Evolutionary conservation across 108 stramenopile genomes (phyloP).

Genomic region (Parietichytrium sp.): DNA sequence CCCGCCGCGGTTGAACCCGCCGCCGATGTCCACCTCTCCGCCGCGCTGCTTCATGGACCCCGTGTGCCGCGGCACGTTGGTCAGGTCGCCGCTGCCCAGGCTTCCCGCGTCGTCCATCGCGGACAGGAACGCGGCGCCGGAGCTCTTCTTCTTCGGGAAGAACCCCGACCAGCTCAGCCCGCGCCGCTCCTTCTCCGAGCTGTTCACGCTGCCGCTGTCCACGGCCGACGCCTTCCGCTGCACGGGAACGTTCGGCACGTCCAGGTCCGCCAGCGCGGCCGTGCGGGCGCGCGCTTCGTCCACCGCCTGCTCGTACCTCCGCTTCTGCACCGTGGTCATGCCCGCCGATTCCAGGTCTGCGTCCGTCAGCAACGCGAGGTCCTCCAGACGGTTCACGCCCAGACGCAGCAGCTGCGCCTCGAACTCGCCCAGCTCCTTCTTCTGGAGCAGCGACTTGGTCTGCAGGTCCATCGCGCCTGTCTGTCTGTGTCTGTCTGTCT

Average conservation of each 20-base stretch:
- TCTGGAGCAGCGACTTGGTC: not conserved
- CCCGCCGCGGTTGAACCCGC: not conserved
- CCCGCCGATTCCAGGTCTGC: not conserved
- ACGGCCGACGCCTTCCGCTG: not conserved
- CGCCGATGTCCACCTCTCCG: not conserved
- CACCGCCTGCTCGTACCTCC: not conserved
- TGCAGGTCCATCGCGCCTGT: not conserved
- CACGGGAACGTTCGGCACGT: not conserved
- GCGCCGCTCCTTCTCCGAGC: not conserved
- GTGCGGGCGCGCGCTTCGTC: not conserved
- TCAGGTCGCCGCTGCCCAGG: not conserved
- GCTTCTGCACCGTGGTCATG: not conserved
- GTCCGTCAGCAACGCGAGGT: not conserved
- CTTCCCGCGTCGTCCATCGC: not conserved
- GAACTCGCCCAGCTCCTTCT: not conserved
- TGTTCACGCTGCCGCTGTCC: not conserved
- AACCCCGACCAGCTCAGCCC: too few species aligned
- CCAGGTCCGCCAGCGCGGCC: not conserved
- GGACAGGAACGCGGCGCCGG: not conserved
- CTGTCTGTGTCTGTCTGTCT: not conserved
- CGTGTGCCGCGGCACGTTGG: too few species aligned
- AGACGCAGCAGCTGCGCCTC: not conserved
- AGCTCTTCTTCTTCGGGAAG: not conserved
- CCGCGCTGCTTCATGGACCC: not conserved
- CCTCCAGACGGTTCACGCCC: not conserved